Percentiles rank a stretch among this genome's conserved stretches.
Conservation (phyloP, 495 filamentous ascomycete genomes). For the Xylaria cubensis region DNA sequence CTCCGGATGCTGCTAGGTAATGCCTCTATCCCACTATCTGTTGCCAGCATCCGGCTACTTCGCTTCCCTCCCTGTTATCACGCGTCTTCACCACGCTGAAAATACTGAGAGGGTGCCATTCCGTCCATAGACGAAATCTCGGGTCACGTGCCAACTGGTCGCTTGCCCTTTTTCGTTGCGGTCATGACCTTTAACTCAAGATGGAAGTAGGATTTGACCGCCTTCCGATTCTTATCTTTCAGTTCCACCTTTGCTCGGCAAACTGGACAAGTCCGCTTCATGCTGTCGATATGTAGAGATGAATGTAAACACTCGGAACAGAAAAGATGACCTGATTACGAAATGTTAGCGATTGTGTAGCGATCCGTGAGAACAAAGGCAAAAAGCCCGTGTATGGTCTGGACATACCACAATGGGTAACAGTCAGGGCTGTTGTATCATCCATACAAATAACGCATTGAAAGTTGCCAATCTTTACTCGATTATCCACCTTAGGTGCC, state of each 20-base stretch:
- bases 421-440: conserved; percentile 71
- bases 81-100: conserved; percentile 36
- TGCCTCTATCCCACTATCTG: not conserved
- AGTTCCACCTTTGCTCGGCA: conserved; percentile 64
- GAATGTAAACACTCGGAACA: conserved; percentile 82
- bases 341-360: conserved; percentile 6
- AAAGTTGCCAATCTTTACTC: conserved; percentile 61
- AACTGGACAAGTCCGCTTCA: conserved; percentile 58
- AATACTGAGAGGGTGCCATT: conserved; percentile 7
- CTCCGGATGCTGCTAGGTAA: not conserved
- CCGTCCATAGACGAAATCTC: conserved; percentile 1
- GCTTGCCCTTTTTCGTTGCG: conserved; percentile 54
- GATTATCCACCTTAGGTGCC: conserved; percentile 57
- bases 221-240: conserved; percentile 48
- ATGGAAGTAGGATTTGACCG: conserved; percentile 57
- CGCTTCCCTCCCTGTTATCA: conserved; percentile 19
- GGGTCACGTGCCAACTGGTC: conserved; percentile 32
- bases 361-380: conserved; percentile 1
- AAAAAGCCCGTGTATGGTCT: not conserved
- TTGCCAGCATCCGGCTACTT: not conserved
- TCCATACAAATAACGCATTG: conserved; percentile 91
- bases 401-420: conserved; percentile 81
- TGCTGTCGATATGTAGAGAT: conserved; percentile 66
- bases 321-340: conserved; percentile 75
- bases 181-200: conserved; percentile 69